Evolutionary conservation across 441 rosid species (phyloP).

Genomic region (Croton laevigatus): DNA sequence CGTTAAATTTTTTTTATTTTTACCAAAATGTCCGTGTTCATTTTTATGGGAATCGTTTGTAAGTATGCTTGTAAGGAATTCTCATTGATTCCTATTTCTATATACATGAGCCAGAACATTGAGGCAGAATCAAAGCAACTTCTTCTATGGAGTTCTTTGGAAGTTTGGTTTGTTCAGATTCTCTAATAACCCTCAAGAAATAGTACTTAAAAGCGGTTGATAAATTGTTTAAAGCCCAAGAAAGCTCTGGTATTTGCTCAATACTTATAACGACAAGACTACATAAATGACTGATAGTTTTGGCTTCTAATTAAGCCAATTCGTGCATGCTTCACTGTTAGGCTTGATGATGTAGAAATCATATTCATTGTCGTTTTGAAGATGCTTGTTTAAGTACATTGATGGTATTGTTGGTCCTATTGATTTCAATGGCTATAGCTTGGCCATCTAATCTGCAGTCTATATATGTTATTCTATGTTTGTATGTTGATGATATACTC

Average conservation of each 20-base stretch:
- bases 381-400: conserved; percentile 41
- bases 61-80: background rate
- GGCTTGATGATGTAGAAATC: conserved; percentile 41
- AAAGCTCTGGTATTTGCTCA: conserved; percentile 49
- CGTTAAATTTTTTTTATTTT: too few species aligned
- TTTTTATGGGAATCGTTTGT: too few species aligned
- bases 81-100: too few species aligned
- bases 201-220: conserved; percentile 14
- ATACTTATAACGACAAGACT: conserved; percentile 26
- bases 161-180: conserved; percentile 42
- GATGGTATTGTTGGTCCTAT: conserved; percentile 59
- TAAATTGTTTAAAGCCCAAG: conserved; percentile 30
- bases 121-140: too few species aligned
- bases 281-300: conserved; percentile 47
- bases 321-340: conserved; percentile 27
- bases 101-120: too few species aligned
- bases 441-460: conserved; percentile 40
- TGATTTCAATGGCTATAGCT: conserved; percentile 34
- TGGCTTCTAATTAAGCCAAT: conserved; percentile 44
- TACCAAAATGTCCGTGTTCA: too few species aligned
- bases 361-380: conserved; percentile 43
- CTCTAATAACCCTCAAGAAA: conserved; percentile 61
- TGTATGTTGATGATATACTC: too few species aligned
- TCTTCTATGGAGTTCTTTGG: conserved; percentile 33
- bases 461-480: too few species aligned